Conservation (phyloP, 2,329 filamentous ascomycete genomes). For the Colletotrichum shisoi region DNA sequence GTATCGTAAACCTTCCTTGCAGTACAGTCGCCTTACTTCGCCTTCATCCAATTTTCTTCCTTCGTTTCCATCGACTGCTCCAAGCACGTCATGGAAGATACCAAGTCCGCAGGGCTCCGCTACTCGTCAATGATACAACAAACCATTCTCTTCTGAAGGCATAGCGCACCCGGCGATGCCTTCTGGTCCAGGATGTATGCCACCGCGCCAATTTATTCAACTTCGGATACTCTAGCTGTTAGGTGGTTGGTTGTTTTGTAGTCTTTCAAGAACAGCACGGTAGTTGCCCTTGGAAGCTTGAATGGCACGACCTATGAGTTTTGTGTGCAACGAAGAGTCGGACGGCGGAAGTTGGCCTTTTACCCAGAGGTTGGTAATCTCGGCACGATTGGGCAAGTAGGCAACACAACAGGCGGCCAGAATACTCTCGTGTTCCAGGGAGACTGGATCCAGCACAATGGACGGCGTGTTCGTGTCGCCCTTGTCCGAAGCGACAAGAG, state of each 20-base stretch:
- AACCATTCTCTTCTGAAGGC: background rate
- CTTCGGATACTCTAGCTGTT: constrained; percentile 3
- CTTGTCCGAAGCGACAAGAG: constrained; percentile 63
- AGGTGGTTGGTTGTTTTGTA: constrained; percentile 28
- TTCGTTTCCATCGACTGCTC: too few species aligned
- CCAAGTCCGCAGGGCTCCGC: background rate
- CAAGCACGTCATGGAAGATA: background rate
- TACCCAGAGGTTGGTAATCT: constrained; percentile 94
- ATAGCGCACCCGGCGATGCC: background rate
- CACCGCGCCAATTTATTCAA: constrained; percentile 3
- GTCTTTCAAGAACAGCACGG: constrained; percentile 29
- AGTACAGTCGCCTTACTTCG: too few species aligned
- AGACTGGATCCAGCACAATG: constrained; percentile 80
- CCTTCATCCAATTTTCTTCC: background rate
- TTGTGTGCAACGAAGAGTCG: constrained; percentile 46
- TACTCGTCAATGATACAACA: background rate
- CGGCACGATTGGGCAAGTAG: constrained; percentile 85
- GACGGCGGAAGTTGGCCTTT: constrained; percentile 70
- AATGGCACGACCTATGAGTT: constrained; percentile 52
- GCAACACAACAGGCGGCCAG: constrained; percentile 87
- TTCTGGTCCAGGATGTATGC: background rate
- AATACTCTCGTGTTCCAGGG: constrained; percentile 79
- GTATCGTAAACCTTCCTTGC: background rate
- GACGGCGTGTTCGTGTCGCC: constrained; percentile 27
- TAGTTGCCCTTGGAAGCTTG: constrained; percentile 52